These are phyloP conservation scores for Phytophthora hibernalis DNA, from an alignment of 352 stramenopile species.

Conservation along the genomic window DNA sequence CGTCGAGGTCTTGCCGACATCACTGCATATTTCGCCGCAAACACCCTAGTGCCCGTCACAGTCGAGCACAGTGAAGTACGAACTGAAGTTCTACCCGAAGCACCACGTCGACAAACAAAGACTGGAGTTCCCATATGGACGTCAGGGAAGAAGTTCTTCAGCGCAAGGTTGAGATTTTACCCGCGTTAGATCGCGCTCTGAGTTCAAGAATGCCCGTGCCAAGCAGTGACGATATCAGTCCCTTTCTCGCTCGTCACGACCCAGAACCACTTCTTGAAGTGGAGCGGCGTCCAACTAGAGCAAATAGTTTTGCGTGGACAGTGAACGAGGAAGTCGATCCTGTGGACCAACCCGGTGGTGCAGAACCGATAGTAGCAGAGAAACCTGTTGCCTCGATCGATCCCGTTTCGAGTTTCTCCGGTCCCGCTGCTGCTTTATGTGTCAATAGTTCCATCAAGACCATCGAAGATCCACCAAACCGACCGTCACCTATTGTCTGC, in stretches of 20 bases:
- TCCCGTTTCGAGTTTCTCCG: background rate
- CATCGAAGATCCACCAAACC: background rate
- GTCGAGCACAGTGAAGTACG: slow-evolving; percentile 15
- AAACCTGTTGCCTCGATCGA: slow-evolving; percentile 5
- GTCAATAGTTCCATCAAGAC: background rate
- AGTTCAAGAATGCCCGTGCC: background rate
- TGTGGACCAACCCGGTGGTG: background rate
- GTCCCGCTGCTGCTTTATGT: slow-evolving; percentile 1
- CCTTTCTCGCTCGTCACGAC: slow-evolving; percentile 23
- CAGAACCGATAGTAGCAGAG: background rate
- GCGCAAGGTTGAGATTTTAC: slow-evolving; percentile 32
- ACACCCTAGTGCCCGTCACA: slow-evolving; percentile 14
- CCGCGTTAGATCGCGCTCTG: slow-evolving; percentile 19
- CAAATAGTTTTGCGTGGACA: slow-evolving; percentile 20
- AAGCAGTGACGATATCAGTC: slow-evolving; percentile 25
- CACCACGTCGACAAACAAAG: slow-evolving; percentile 11
- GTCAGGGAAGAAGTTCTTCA: slow-evolving; percentile 34
- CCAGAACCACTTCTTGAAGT: slow-evolving; percentile 7
- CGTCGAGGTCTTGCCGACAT: slow-evolving; percentile 22
- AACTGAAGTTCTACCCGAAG: slow-evolving; percentile 16
- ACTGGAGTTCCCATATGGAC: slow-evolving; percentile 20
- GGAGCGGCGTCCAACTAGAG: slow-evolving; percentile 10
- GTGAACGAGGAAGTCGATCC: slow-evolving; percentile 11
- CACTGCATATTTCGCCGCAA: slow-evolving; percentile 25
- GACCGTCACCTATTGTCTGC: background rate